Conservation (phyloP, 2,329 filamentous ascomycete species). For the Aspergillus fumigatus region DNA sequence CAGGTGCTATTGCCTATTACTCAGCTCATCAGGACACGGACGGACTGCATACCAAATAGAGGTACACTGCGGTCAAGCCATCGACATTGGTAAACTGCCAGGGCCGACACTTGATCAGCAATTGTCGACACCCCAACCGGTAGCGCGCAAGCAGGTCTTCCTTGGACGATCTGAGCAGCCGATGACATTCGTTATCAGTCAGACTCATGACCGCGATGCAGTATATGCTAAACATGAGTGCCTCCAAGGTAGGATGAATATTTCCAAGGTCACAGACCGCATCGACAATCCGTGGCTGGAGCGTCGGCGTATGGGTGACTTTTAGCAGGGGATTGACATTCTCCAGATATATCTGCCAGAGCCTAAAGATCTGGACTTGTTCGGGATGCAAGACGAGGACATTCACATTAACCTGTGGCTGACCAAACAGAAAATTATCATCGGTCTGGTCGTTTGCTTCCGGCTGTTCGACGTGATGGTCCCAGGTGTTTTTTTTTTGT, state of each 20-base stretch:
- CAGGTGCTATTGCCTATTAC: no score
- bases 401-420: not conserved
- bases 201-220: constrained; percentile 55
- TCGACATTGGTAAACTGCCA: constrained; percentile 25
- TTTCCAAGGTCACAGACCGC: constrained; percentile 53
- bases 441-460: not conserved
- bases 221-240: constrained; percentile 64
- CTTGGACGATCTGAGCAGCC: constrained; percentile 27
- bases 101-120: constrained; percentile 39
- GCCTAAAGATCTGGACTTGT: constrained; percentile 25
- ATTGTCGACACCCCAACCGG: constrained; percentile 41
- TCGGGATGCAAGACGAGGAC: constrained; percentile 13
- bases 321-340: constrained; percentile 67
- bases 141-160: constrained; percentile 33
- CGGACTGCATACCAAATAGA: not conserved
- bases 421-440: not conserved
- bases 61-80: not conserved
- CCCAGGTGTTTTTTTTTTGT: not conserved
- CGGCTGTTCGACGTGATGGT: not conserved
- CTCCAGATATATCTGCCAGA: constrained; percentile 66
- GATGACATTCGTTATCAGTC: constrained; percentile 49
- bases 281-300: constrained; percentile 60
- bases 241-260: constrained; percentile 56
- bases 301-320: constrained; percentile 60
- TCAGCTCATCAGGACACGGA: no score